These are phyloP conservation scores for Epichloe coenophiala DNA, from an alignment of 2,329 filamentous ascomycete genomes.

Conservation along the genomic window DNA sequence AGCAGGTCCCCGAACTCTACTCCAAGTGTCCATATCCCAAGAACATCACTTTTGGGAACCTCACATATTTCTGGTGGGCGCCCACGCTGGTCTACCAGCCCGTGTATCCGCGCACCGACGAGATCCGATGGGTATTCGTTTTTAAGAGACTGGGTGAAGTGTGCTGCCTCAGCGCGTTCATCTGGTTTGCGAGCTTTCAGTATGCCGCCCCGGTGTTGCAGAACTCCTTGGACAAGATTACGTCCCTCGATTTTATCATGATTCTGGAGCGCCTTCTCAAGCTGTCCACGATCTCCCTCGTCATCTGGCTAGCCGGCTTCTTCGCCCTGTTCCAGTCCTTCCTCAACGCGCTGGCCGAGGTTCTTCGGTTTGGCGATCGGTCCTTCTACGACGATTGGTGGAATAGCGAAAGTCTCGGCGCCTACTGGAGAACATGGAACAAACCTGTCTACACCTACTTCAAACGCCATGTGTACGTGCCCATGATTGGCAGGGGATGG, in stretches of 20 bases:
- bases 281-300: constrained; percentile 82
- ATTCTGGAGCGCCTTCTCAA: constrained; percentile 89
- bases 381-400: constrained; percentile 98
- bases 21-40: constrained; percentile 70
- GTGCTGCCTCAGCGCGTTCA: constrained; percentile 66
- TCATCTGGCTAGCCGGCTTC: constrained; percentile 96
- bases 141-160: constrained; percentile 70
- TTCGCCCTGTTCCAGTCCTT: constrained; percentile 92
- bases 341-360: constrained; percentile 80
- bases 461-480: constrained; percentile 84
- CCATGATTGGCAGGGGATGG: constrained; percentile 74
- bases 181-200: constrained; percentile 90
- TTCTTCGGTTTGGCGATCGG: constrained; percentile 80
- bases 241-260: constrained; percentile 62
- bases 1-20: constrained; percentile 72
- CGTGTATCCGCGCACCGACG: constrained; percentile 74
- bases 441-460: constrained; percentile 96
- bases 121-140: constrained; percentile 80
- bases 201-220: constrained; percentile 82
- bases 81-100: constrained; percentile 95
- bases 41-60: constrained; percentile 79
- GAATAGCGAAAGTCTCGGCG: constrained; percentile 77
- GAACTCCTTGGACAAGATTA: constrained; percentile 83
- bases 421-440: constrained; percentile 96
- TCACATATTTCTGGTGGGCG: constrained; percentile 96